phyloP scores from a whole-genome alignment of 2,329 filamentous ascomycete genomes.

The Colletotrichum lentis region DNA sequence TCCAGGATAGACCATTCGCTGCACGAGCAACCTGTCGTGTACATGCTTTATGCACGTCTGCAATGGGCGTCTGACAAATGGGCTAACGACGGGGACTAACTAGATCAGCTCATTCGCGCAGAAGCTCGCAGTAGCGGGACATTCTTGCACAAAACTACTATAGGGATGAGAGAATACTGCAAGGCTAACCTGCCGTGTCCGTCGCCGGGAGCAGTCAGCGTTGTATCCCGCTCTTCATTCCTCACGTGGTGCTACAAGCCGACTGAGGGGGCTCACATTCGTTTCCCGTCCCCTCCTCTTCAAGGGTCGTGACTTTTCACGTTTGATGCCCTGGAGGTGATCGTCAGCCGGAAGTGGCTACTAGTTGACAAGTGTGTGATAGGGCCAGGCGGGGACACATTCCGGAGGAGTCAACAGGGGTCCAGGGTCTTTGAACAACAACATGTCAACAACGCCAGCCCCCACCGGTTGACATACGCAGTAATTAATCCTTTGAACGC shows the following conservation, averaged over 20 bases:
- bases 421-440: constrained; percentile 15
- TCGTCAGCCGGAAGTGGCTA: constrained; percentile 3
- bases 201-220: background rate
- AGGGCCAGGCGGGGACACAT: constrained; percentile 13
- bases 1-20: constrained; percentile 14
- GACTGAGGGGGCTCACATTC: background rate
- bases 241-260: background rate
- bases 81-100: constrained; percentile 7
- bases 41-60: constrained; percentile 10
- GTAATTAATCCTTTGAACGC: background rate
- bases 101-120: constrained; percentile 26
- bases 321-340: constrained; percentile 12
- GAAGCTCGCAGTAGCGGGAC: constrained; percentile 18
- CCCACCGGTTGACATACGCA: constrained; percentile 28
- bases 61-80: constrained; percentile 22
- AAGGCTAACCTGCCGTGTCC: background rate
- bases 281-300: background rate
- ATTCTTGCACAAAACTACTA: background rate
- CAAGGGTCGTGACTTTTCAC: background rate
- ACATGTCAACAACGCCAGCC: constrained; percentile 7
- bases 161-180: background rate
- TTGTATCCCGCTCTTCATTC: background rate
- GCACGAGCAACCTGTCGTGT: constrained; percentile 14
- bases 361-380: constrained; percentile 9
- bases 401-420: constrained; percentile 26